phyloP scores from a whole-genome alignment of 2,329 filamentous ascomycete genomes.

The Colletotrichum tamarilloi region DNA sequence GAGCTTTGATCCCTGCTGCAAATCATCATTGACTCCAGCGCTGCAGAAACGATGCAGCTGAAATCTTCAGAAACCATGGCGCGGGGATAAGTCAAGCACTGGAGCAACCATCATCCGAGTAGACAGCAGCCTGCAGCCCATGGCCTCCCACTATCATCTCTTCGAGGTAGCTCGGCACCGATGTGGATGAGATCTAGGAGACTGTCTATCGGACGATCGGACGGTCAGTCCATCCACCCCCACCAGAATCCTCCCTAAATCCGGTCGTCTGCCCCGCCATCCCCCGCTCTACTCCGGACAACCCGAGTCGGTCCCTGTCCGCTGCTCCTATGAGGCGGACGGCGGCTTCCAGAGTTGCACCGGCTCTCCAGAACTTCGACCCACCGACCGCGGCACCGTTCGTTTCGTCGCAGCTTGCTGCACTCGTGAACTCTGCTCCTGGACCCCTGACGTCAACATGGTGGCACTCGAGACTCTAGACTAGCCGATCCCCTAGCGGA shows the following conservation, averaged over 20 bases:
- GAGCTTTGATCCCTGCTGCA: conserved; percentile 7
- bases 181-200: background rate
- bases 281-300: conserved; percentile 13
- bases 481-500: background rate
- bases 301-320: conserved; percentile 30
- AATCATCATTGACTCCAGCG: background rate
- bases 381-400: background rate
- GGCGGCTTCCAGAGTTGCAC: conserved; percentile 21
- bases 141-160: background rate
- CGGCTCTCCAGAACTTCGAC: background rate
- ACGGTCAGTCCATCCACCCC: conserved; percentile 3
- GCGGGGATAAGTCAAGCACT: background rate
- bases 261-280: background rate
- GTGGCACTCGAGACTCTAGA: background rate
- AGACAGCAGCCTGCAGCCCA: background rate
- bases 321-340: conserved; percentile 5
- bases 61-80: background rate
- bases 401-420: background rate
- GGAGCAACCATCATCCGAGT: background rate
- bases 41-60: conserved; percentile 4
- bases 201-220: background rate
- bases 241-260: conserved; percentile 5
- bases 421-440: conserved; percentile 1
- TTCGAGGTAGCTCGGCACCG: background rate
- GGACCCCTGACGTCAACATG: conserved; percentile 27